Base-by-base conservation (phyloP, 345 rosid genomes). In the Moricandia arvensis region DNA sequence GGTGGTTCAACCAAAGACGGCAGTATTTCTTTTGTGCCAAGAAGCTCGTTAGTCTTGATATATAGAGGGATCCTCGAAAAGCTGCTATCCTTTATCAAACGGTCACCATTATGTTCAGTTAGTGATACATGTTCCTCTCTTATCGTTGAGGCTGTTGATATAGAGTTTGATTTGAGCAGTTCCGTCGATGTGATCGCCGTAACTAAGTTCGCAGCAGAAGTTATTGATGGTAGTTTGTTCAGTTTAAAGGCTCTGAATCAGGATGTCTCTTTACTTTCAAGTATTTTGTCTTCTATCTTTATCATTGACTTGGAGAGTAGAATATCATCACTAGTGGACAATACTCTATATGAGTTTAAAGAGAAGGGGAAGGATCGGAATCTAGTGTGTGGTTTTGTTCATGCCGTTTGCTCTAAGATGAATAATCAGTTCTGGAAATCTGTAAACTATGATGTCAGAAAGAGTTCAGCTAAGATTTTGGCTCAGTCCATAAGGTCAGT, bases 241-340 rank as follows among this genome's bases (percentile, higher is more conserved):
- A 78, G 87, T 83, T 82, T 92, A 68, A 79, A 71, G 69, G 57
- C 75, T 70, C 81, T 90, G 53, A 77, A 80, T 75, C 87, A 89
- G 66, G 93, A 88, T 67, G 69, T 59, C 59, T 80, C 45, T 68
- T 80, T 92, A 63, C 77, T 89, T 74, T 79, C 96, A 78, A 75
- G 79, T 70, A 80, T 90, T 78, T 68, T 83, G 70, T 87, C 93
- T 59, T 86, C 87, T 49, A 34, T 89, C 35, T 90, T 83, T 79
- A 79, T 90, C 41, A 87, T 90, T 58, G 76, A 80, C 75, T 87
- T 96, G 92, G 97, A 95, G 81, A 64, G 80, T 60, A 74, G 83
- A 83, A 83, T 90, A 79, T 75, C 61, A 66, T 69, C 69, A 21
- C 63, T 75, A 8, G 33, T 80, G 76, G 86, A 76, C 54, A 29